Evolutionary conservation across 2,329 filamentous ascomycete species (phyloP).

Genomic region (Trichoderma koningii): DNA sequence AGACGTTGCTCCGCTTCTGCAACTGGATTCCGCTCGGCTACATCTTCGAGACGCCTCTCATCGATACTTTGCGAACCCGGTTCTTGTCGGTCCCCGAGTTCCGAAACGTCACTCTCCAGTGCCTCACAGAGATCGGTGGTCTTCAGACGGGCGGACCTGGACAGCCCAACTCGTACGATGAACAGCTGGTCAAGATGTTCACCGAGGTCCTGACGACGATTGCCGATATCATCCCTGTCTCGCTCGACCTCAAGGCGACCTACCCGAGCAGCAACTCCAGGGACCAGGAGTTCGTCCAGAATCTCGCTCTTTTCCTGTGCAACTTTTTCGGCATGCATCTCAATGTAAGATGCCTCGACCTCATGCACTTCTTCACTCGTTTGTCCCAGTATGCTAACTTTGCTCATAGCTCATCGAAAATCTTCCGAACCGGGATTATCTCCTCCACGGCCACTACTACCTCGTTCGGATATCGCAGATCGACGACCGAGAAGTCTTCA

Average conservation of each 20-base stretch:
- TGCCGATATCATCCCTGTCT: conserved; percentile 83
- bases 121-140: conserved; percentile 93
- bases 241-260: conserved; percentile 85
- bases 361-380: not conserved
- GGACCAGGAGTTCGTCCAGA: conserved; percentile 98
- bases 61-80: conserved; percentile 87
- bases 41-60: conserved; percentile 96
- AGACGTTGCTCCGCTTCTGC: conserved; percentile 92
- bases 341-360: conserved; percentile 54
- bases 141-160: conserved; percentile 76
- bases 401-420: conserved; percentile 79
- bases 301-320: conserved; percentile 90
- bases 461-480: conserved; percentile 98
- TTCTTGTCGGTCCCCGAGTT: conserved; percentile 95
- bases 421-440: conserved; percentile 89
- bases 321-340: conserved; percentile 97
- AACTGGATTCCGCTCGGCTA: conserved; percentile 99
- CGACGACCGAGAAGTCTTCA: conserved; percentile 98
- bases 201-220: conserved; percentile 93
- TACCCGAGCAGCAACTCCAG: conserved; percentile 88
- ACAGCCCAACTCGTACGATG: conserved; percentile 76
- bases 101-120: conserved; percentile 94
- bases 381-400: not conserved
- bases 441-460: conserved; percentile 96
- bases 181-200: conserved; percentile 97